These are phyloP conservation scores for Aspergillus awamori DNA, from an alignment of 2,329 filamentous ascomycete genomes.

Conservation along the genomic window DNA sequence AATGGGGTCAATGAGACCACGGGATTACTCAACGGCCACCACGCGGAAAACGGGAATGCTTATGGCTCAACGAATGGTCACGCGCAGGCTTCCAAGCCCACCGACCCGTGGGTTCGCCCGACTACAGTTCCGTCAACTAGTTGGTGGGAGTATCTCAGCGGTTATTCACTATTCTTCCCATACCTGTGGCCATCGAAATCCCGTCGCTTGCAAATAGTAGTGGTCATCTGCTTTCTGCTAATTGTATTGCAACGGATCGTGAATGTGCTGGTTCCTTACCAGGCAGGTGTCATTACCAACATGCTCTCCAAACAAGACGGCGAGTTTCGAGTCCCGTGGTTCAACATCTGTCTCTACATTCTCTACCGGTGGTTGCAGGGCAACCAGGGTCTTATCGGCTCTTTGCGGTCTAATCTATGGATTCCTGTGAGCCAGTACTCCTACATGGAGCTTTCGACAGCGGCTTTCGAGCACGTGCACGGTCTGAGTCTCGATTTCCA, in stretches of 20 bases:
- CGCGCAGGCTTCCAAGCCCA: conserved; percentile 47
- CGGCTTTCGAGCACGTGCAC: conserved; percentile 96
- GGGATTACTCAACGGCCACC: conserved; percentile 43
- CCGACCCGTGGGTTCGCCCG: conserved; percentile 84
- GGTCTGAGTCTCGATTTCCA: conserved; percentile 95
- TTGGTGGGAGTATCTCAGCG: conserved; percentile 94
- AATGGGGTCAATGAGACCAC: conserved; percentile 49
- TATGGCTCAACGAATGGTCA: conserved; percentile 55
- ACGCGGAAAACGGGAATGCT: conserved; percentile 50
- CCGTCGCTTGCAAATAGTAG: conserved; percentile 71
- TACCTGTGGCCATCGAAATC: conserved; percentile 95
- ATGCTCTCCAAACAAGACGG: conserved; percentile 65
- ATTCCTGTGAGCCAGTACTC: conserved; percentile 97
- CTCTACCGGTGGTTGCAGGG: conserved; percentile 81
- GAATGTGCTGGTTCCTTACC: conserved; percentile 82
- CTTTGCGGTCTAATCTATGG: conserved; percentile 82
- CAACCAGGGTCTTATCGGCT: conserved; percentile 82
- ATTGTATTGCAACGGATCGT: conserved; percentile 79
- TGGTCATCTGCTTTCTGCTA: conserved; percentile 79
- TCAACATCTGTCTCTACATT: conserved; percentile 74
- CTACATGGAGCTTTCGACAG: conserved; percentile 89
- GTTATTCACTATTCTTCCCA: conserved; percentile 91
- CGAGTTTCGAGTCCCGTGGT: conserved; percentile 67
- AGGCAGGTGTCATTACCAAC: conserved; percentile 79
- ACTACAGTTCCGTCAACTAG: conserved; percentile 82